These are phyloP conservation scores for Sporothrix euskadiensis DNA, from an alignment of 2,329 filamentous ascomycete species.

Conservation along the genomic window DNA sequence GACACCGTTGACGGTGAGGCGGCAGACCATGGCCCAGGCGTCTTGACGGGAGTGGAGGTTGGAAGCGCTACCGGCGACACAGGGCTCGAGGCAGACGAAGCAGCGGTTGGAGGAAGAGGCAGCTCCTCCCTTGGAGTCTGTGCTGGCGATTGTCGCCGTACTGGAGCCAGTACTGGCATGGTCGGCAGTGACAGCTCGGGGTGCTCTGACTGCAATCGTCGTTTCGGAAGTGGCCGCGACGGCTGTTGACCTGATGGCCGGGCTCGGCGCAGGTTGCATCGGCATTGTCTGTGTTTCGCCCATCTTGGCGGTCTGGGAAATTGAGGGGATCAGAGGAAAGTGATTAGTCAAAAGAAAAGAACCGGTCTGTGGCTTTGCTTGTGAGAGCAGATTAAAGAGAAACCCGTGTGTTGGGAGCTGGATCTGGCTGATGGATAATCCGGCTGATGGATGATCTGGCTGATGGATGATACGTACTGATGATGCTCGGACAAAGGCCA, in stretches of 20 bases:
- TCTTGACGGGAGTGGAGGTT: not conserved
- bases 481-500: not conserved
- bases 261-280: not conserved
- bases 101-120: not conserved
- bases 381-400: too few species aligned
- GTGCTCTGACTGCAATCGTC: not conserved
- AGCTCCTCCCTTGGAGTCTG: not conserved
- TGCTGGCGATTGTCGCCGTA: not conserved
- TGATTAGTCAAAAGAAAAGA: not conserved
- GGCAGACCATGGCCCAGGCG: conserved; percentile 1
- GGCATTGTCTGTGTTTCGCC: not conserved
- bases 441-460: too few species aligned
- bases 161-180: not conserved
- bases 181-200: not conserved
- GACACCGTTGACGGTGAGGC: conserved; percentile 17
- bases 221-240: too few species aligned
- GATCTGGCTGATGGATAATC: not conserved
- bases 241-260: not conserved
- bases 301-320: not conserved
- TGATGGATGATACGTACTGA: not conserved
- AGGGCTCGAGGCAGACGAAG: conserved; percentile 8
- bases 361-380: too few species aligned
- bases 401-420: too few species aligned
- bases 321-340: too few species aligned
- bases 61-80: not conserved